Evolutionary conservation across 345 rosid genomes (phyloP).

Genomic region (Gossypium australe): DNA sequence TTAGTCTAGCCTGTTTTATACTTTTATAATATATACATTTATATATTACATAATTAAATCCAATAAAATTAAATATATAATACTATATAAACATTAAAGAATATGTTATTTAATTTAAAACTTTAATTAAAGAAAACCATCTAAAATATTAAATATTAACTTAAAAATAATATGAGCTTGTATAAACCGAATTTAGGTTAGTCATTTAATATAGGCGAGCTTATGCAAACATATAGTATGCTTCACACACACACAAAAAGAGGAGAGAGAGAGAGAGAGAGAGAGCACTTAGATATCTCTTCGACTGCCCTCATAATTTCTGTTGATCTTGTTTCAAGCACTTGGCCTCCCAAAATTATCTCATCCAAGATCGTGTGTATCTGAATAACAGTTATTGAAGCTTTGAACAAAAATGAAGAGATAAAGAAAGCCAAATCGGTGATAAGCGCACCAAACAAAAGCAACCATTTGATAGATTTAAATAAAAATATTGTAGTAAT

Average conservation of each 20-base stretch:
- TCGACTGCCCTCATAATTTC: slow-evolving; percentile 79
- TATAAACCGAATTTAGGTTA: too few relatives aligned
- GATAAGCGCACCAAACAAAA: neutral
- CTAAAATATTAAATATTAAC: too few relatives aligned
- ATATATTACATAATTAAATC: too few relatives aligned
- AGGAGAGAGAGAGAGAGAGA: slow-evolving; percentile 16
- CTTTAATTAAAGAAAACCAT: too few relatives aligned
- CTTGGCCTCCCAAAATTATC: slow-evolving; percentile 91
- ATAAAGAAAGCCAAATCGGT: neutral
- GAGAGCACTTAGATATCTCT: slow-evolving; percentile 71
- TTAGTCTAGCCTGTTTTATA: too few relatives aligned
- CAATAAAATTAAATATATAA: too few relatives aligned
- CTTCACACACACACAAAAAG: neutral
- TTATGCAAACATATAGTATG: neutral
- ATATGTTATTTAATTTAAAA: too few relatives aligned
- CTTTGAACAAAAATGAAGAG: neutral
- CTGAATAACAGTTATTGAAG: slow-evolving; percentile 33
- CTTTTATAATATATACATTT: too few relatives aligned
- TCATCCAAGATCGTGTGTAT: slow-evolving; percentile 76
- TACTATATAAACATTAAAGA: too few relatives aligned
- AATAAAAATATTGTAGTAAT: neutral
- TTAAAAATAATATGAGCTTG: too few relatives aligned
- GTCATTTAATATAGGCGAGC: too few relatives aligned
- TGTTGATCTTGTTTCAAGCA: slow-evolving; percentile 77
- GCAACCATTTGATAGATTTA: neutral